A percentile compares a stretch with the other conserved stretches of the same genome.
Conservation (phyloP, 1,284 basidiomycete species). For the Wolfiporia cocos region DNA sequence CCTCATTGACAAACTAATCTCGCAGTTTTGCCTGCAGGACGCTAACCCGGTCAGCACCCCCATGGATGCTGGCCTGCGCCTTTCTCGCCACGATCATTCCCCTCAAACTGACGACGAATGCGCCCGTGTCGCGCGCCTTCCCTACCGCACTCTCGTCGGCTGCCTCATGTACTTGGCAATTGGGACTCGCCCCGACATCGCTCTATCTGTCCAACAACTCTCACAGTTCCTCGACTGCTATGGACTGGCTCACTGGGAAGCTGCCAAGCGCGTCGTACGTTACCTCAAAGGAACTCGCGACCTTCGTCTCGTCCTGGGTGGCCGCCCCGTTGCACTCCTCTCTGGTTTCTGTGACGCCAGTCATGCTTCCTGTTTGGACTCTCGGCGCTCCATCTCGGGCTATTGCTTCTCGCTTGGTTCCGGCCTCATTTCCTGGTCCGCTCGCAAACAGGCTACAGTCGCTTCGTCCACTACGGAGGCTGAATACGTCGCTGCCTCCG, state of each 20-base stretch:
- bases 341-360: conserved; percentile 32
- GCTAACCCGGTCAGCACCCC: too few relatives aligned
- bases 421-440: conserved; percentile 22
- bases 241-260: conserved; percentile 15
- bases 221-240: conserved; percentile 12
- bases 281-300: conserved; percentile 15
- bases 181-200: conserved; percentile 13
- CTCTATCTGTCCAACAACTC: conserved; percentile 12
- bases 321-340: conserved; percentile 14
- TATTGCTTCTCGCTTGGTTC: conserved; percentile 23
- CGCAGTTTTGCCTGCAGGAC: too few relatives aligned
- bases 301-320: conserved; percentile 12
- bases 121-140: too few relatives aligned
- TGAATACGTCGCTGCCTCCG: too few relatives aligned
- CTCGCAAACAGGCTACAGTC: too few relatives aligned
- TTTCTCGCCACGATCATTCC: too few relatives aligned
- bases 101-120: too few relatives aligned
- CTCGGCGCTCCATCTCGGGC: conserved; percentile 17
- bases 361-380: conserved; percentile 5
- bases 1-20: too few relatives aligned
- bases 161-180: too few relatives aligned
- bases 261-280: conserved; percentile 16
- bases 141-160: too few relatives aligned
- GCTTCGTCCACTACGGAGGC: too few relatives aligned
- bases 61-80: too few relatives aligned